Conservation (phyloP, 2,329 filamentous ascomycete species). For the Trichoderma afroharzianum region DNA sequence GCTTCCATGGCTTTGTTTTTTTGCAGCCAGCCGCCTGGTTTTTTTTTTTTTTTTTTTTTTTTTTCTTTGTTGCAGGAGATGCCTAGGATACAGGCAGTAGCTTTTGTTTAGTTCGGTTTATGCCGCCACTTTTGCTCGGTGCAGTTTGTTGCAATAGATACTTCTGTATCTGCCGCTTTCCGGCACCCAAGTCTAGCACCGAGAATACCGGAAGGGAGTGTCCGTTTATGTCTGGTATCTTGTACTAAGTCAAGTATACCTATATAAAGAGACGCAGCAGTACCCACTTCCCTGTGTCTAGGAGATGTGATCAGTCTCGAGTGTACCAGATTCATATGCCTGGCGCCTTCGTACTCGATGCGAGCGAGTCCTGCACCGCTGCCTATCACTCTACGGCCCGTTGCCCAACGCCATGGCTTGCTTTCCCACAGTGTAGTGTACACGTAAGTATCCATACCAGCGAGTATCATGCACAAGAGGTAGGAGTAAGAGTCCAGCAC, state of each 20-base stretch:
- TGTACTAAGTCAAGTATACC: not conserved
- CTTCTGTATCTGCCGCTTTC: not conserved
- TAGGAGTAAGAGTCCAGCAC: not conserved
- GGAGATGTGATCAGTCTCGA: not conserved
- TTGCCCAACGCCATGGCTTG: conserved; percentile 5
- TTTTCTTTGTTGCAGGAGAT: not conserved
- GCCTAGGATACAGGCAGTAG: not conserved
- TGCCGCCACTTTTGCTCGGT: not conserved
- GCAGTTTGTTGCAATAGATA: not conserved
- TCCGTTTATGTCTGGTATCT: not conserved
- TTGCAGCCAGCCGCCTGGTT: not conserved
- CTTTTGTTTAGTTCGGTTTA: not conserved
- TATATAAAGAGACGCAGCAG: not conserved
- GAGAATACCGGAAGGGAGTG: not conserved
- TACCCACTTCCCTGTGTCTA: not conserved
- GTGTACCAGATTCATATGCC: not conserved
- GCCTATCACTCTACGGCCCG: conserved; percentile 8
- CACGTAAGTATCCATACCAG: not conserved
- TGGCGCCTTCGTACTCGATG: not conserved
- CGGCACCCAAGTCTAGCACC: conserved; percentile 1
- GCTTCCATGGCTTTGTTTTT: not conserved
- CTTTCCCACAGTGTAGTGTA: not conserved
- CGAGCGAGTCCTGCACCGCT: conserved; percentile 1
- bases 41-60: not conserved
- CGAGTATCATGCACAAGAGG: not conserved